Evolutionary conservation across 768 basidiomycete species (phyloP), one percentile per base, ranked within the genome.

Genomic region (Mrakia gelida): DNA sequence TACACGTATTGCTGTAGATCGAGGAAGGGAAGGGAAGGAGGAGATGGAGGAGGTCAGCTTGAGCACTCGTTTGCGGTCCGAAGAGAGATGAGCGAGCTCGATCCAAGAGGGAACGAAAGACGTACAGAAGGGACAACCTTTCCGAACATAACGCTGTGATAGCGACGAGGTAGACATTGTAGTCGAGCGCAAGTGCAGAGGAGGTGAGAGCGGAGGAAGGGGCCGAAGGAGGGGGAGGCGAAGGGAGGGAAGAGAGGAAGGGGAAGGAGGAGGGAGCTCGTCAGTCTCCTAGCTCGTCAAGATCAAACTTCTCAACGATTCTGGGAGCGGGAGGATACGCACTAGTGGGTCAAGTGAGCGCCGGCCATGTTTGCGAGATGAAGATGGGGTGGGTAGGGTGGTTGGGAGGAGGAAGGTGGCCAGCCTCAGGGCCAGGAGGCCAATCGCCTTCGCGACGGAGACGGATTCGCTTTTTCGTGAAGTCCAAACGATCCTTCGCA

Each of bases 121-220:
- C 59, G 23, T 28, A 59, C 59, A 7, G 59, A 7, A 0, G n/a
- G 9, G 11, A 59, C 28, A 23, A n/a, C 8, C 59, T 59, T 59
- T 26, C 67, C 67, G 67, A 70, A 70, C 41, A 70, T 70, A 16
- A 41, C 16, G 67, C 67, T 70, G 67, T 41, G 18, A 41, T 38
- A 6, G 8, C 8, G 26, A 63, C 11, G 23, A 34, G 34, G 32
- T 32, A 28, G 10, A 38, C 38, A 38, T 38, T 8, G 38, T 38
- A 38, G 38, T 3, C 38, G 10, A 28, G 59, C 59, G 13, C 13
- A 3, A 16, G 28, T 13, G 30, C 16, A 63, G 28, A 28, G 15
- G 28, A 45, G 45, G 45, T 6, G 11, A 13, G 45, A 70, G 21
- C 8, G 41, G 26, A 45, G 67, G 34, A 38, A 23, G 41, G 10